These are phyloP conservation scores for Tetrastigma voinierianum DNA, from an alignment of 164 flowering plant genomes.

Conservation along the genomic window DNA sequence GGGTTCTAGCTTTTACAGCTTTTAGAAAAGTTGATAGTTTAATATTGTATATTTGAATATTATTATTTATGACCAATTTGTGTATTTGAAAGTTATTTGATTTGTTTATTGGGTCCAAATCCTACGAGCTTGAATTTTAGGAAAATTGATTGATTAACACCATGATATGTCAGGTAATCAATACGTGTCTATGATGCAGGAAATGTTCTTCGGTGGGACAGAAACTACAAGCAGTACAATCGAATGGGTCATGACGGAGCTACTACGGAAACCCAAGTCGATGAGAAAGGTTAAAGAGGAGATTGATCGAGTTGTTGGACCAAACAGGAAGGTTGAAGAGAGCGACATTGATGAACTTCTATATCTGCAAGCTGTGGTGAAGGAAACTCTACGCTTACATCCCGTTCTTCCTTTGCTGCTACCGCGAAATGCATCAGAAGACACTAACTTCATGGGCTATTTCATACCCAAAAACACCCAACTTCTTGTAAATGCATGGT, in stretches of 20 bases:
- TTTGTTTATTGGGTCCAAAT: no score
- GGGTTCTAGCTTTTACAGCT: no score
- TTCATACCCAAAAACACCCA: constrained; percentile 21
- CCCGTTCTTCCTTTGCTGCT: constrained; percentile 23
- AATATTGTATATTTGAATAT: no score
- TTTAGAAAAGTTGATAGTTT: no score
- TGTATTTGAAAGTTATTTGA: no score
- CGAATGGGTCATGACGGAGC: constrained; percentile 31
- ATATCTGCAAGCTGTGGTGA: constrained; percentile 21
- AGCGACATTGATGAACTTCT: constrained; percentile 14
- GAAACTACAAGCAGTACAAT: constrained; percentile 26
- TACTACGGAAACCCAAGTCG: constrained; percentile 14
- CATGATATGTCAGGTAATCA: no score
- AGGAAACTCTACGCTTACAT: constrained; percentile 22
- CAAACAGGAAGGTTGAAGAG: constrained; percentile 20
- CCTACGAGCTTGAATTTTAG: no score
- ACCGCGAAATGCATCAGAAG: constrained; percentile 15
- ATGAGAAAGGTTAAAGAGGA: constrained; percentile 21
- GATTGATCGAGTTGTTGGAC: constrained; percentile 18
- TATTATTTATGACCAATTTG: no score
- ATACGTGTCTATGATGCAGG: constrained; percentile 9
- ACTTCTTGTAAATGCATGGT: constrained; percentile 21
- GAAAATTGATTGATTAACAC: no score
- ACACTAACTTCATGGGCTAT: constrained; percentile 18
- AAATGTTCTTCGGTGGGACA: constrained; percentile 18